Evolutionary conservation across 441 rosid species (phyloP).

Genomic region (Corymbia citriodora): DNA sequence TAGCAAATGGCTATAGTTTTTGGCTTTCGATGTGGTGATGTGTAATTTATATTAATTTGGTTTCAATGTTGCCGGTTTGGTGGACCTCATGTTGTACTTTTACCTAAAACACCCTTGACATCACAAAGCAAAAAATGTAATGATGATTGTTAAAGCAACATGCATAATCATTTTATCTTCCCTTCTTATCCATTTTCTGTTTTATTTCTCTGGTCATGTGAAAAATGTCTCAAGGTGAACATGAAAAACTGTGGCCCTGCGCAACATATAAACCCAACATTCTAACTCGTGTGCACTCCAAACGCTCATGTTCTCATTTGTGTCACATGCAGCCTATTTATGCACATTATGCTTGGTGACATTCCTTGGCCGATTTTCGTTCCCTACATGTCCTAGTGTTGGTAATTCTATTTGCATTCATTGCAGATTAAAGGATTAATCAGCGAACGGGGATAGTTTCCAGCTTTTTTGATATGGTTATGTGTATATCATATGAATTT

Average conservation of each 20-base stretch:
- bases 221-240: not conserved
- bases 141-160: not conserved
- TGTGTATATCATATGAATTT: too few species aligned
- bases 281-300: too few species aligned
- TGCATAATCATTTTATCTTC: not conserved
- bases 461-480: fast-evolving
- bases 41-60: not conserved
- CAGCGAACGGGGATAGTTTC: too few species aligned
- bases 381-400: too few species aligned
- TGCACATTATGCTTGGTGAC: too few species aligned
- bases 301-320: too few species aligned
- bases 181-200: not conserved
- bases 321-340: too few species aligned
- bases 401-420: too few species aligned
- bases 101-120: not conserved
- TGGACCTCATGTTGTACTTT: not conserved
- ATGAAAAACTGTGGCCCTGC: fast-evolving
- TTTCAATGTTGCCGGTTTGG: not conserved
- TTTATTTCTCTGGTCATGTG: not conserved
- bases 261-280: not conserved
- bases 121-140: too few species aligned
- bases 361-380: too few species aligned
- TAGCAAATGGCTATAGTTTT: not conserved
- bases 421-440: too few species aligned
- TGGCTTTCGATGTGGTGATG: not conserved